Percentiles rank a stretch among this genome's conserved stretches.
These are phyloP conservation scores for Chlamydomonas urium DNA, from an alignment of 139 green algal genomes.

Conservation along the genomic window DNA sequence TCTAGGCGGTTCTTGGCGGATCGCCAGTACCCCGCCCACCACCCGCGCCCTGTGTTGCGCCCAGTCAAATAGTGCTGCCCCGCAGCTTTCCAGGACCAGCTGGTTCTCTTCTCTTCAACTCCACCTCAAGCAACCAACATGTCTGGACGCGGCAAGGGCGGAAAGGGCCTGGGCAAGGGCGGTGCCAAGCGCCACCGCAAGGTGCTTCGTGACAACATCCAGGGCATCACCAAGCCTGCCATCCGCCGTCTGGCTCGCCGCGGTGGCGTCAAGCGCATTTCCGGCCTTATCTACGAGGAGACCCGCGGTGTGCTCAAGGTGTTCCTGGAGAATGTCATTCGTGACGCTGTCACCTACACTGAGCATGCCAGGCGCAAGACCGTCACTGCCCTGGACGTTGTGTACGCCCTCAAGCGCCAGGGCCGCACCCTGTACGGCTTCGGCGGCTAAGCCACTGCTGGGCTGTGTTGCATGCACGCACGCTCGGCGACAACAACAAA, in stretches of 20 bases:
- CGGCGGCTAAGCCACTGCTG: slow-evolving; percentile 83
- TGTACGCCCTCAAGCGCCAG: slow-evolving; percentile 94
- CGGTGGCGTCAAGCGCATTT: slow-evolving; percentile 26
- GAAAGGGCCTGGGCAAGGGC: slow-evolving; percentile 88
- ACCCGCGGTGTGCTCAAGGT: slow-evolving; percentile 82
- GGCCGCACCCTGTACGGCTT: slow-evolving; percentile 96
- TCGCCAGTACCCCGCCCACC: no score
- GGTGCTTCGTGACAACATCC: slow-evolving; percentile 92
- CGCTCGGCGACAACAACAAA: background rate
- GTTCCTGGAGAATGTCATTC: slow-evolving; percentile 86
- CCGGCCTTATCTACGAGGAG: slow-evolving; percentile 86
- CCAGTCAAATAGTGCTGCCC: no score
- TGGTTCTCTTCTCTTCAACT: no score
- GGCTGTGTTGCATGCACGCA: no score
- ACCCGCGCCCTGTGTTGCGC: no score
- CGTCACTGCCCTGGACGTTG: slow-evolving; percentile 91
- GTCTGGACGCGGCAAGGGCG: slow-evolving; percentile 84
- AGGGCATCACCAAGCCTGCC: slow-evolving; percentile 86
- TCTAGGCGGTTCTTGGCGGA: no score
- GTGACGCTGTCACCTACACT: slow-evolving; percentile 94
- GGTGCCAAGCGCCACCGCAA: slow-evolving; percentile 91
- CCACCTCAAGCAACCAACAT: no score
- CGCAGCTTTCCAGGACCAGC: no score
- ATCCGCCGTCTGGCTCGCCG: slow-evolving; percentile 75
- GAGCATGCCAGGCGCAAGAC: slow-evolving; percentile 94